phyloP scores from a whole-genome alignment of 2,329 filamentous ascomycete species.

The Phialophora chinensis region DNA sequence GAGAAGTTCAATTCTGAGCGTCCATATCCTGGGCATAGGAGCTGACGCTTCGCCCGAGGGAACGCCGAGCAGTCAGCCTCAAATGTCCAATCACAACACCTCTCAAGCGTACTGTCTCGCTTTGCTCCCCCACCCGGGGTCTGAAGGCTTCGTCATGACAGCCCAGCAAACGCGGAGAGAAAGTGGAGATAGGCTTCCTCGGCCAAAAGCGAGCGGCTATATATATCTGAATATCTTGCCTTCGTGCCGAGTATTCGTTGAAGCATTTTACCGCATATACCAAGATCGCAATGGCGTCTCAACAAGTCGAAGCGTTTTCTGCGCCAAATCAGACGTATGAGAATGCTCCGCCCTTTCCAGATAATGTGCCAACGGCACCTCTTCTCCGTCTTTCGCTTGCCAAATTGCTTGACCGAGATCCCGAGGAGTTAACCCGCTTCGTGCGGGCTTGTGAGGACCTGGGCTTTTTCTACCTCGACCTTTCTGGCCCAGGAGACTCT shows the following conservation, averaged over 20 bases:
- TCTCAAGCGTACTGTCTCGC: background rate
- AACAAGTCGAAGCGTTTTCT: constrained; percentile 29
- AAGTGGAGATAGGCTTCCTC: constrained; percentile 24
- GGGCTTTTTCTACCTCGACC: constrained; percentile 64
- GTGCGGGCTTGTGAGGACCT: constrained; percentile 54
- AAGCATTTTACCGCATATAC: background rate
- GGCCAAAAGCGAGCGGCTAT: constrained; percentile 6
- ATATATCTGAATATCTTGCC: constrained; percentile 13
- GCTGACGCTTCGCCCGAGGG: constrained; percentile 1
- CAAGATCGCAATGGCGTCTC: constrained; percentile 23
- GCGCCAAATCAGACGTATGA: constrained; percentile 30
- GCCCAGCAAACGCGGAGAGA: constrained; percentile 19
- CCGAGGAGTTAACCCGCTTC: constrained; percentile 46
- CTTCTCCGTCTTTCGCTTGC: constrained; percentile 51
- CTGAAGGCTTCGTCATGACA: constrained; percentile 19
- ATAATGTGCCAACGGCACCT: constrained; percentile 51
- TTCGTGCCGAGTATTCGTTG: background rate
- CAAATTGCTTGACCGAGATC: constrained; percentile 48
- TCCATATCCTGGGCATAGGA: background rate
- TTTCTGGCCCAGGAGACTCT: constrained; percentile 49
- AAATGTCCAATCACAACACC: background rate
- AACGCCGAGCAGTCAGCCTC: background rate
- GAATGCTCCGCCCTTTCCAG: constrained; percentile 49
- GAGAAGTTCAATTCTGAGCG: background rate
- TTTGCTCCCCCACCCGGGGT: constrained; percentile 23